phyloP scores from a whole-genome alignment of 768 basidiomycete species.

The Psilocybe subaeruginosa region DNA sequence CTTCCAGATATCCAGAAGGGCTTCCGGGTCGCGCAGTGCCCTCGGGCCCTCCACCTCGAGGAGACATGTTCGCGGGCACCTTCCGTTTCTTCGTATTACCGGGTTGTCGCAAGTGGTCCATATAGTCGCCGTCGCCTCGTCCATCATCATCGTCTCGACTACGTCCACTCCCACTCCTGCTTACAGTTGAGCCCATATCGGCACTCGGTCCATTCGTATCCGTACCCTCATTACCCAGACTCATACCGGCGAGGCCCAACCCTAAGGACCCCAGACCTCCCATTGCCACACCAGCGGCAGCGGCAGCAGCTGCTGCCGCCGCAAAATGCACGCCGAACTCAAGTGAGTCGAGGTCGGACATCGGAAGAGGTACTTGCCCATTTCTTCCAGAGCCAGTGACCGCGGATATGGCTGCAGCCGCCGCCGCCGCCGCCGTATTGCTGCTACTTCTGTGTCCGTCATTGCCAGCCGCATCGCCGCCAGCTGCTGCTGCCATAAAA shows the following conservation, averaged over 20 bases:
- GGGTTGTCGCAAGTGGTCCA: conserved; percentile 73
- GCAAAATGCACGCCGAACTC: conserved; percentile 34
- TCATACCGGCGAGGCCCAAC: conserved; percentile 17
- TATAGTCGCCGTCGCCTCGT: conserved; percentile 57
- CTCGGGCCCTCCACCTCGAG: conserved; percentile 30
- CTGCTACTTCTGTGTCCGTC: background rate
- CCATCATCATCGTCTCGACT: conserved; percentile 51
- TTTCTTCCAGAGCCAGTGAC: conserved; percentile 22
- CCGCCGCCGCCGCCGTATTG: conserved; percentile 20
- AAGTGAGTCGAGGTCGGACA: conserved; percentile 25
- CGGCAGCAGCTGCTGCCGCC: conserved; percentile 27
- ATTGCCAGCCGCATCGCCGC: background rate
- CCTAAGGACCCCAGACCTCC: conserved; percentile 24
- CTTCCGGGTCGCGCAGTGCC: conserved; percentile 18
- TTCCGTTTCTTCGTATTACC: conserved; percentile 90
- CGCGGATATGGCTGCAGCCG: conserved; percentile 17
- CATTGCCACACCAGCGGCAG: conserved; percentile 27
- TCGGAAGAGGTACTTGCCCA: conserved; percentile 18
- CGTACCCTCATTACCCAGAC: conserved; percentile 9
- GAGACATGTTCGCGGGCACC: conserved; percentile 70
- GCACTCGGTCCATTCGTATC: background rate
- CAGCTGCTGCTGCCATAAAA: conserved; percentile 31
- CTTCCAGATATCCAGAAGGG: conserved; percentile 17
- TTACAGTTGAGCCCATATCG: background rate
- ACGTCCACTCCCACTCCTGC: conserved; percentile 7